Base-by-base conservation (phyloP, 2,329 filamentous ascomycete species). In the Stachybotrys elegans region DNA sequence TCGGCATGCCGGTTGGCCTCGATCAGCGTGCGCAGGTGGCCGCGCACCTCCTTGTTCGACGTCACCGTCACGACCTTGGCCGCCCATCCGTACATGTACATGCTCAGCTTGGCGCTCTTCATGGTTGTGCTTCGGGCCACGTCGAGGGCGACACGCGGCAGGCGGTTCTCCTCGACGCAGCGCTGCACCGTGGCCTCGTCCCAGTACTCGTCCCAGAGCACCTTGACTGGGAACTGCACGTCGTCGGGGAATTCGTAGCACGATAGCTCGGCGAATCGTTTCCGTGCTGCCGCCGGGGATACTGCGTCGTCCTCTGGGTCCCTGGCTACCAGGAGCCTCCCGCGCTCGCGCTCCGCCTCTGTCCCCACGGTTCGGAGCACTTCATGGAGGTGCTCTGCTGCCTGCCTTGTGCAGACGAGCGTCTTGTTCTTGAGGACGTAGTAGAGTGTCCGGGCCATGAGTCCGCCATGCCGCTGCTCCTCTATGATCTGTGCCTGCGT, bases 71-170 rank as follows among this genome's bases (percentile, higher is more conserved):
- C 56, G 3, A 61, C 34, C 8, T 56, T 57, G 12, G 49, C 53
- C 14, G 54, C 58, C 67, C 67, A 70, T 4, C 66, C 67, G 21
- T 68, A 61, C 54, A 69, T 57, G 48, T 66, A 67, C 20, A 67
- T 64, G 25, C 62, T 64, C 16, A 66, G 54, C 51, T 67, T 67
- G 35, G 64, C 58, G 46, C 57, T 60, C 46, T 60, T 63, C 43
- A 69, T 63, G 2, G 52, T 54, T 13, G 59, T 59, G 29, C 55
- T 53, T 12, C 48, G 46, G 5, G 56, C 62, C 6, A 65, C 64
- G 11, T 62, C 62, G 6, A 64, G 53, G 1, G 63, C 65, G 3
- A 65, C 60, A 3, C 20, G 40, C 1, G 67, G 67, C 4, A 70
- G 56, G 1, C 40, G 27, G 1, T 59, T 59, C 0, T 47, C 43